A percentile compares a stretch with the other conserved stretches of the same genome.
Conservation (phyloP, 768 basidiomycete genomes). For the Podaxis sp. region DNA sequence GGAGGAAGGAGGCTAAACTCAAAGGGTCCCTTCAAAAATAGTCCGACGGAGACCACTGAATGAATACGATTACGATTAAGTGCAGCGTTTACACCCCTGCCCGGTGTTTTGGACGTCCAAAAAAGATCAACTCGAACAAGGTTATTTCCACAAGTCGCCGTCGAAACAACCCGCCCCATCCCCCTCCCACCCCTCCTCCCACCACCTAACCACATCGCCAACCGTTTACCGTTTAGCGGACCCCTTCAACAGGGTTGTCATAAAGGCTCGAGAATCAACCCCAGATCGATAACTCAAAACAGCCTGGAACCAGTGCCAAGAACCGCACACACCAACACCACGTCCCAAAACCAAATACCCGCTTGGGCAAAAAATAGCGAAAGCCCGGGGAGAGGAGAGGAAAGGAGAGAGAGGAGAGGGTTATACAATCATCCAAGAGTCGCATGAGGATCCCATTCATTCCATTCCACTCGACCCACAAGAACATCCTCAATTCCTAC, state of each 20-base stretch:
- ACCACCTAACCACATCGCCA: neutral
- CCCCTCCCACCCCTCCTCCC: too few species aligned
- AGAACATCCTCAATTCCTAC: neutral
- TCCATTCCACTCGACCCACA: neutral
- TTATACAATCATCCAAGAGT: neutral
- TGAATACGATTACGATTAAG: too few species aligned
- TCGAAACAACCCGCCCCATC: too few species aligned
- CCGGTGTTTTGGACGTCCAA: too few species aligned
- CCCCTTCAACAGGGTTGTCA: neutral
- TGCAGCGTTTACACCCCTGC: too few species aligned
- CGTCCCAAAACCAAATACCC: too few species aligned
- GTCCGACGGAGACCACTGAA: too few species aligned
- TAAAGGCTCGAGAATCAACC: neutral
- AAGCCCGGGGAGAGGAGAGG: neutral
- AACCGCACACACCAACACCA: too few species aligned
- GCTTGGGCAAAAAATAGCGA: neutral
- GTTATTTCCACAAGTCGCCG: too few species aligned
- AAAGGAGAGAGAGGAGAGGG: neutral
- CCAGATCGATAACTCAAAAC: neutral
- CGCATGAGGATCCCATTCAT: neutral
- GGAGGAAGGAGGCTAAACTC: neutral
- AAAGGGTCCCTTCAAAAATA: neutral
- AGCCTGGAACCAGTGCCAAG: too few species aligned
- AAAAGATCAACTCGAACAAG: too few species aligned
- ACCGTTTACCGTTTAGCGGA: neutral